Conservation (phyloP, 768 basidiomycete species). For the Tricholoma terreum region DNA sequence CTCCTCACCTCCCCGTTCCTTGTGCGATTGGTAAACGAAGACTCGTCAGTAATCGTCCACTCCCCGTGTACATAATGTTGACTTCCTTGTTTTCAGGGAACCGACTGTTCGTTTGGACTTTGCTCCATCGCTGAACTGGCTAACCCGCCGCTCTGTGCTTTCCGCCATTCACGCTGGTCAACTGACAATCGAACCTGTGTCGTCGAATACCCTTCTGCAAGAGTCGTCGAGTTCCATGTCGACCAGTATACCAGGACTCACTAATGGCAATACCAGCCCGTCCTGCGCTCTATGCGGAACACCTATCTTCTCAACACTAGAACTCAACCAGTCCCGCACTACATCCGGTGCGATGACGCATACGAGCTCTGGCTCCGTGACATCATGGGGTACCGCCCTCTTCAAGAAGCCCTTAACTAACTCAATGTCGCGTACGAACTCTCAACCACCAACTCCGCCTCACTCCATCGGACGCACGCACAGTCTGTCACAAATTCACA, state of each 20-base stretch:
- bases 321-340: constrained; percentile 23
- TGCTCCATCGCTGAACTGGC: constrained; percentile 93
- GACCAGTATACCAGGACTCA: constrained; percentile 44
- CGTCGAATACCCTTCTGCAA: constrained; percentile 55
- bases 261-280: constrained; percentile 46
- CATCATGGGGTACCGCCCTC: constrained; percentile 53
- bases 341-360: constrained; percentile 32
- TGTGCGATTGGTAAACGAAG: constrained; percentile 70
- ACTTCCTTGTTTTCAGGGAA: constrained; percentile 51
- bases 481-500: constrained; percentile 48
- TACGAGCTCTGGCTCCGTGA: constrained; percentile 27
- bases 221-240: constrained; percentile 42
- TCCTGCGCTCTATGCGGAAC: constrained; percentile 80
- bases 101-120: constrained; percentile 89
- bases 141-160: constrained; percentile 82
- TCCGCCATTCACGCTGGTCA: constrained; percentile 85
- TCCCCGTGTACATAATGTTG: constrained; percentile 7
- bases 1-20: constrained; percentile 80
- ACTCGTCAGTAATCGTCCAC: constrained; percentile 62
- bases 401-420: constrained; percentile 49
- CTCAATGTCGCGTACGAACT: constrained; percentile 26
- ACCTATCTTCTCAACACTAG: constrained; percentile 43
- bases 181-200: constrained; percentile 83
- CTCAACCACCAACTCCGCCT: constrained; percentile 31
- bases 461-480: constrained; percentile 22